Evolutionary conservation across 352 stramenopile species (phyloP), one percentile per base, ranked within the genome.

Genomic region (Globisporangium yorkense): DNA sequence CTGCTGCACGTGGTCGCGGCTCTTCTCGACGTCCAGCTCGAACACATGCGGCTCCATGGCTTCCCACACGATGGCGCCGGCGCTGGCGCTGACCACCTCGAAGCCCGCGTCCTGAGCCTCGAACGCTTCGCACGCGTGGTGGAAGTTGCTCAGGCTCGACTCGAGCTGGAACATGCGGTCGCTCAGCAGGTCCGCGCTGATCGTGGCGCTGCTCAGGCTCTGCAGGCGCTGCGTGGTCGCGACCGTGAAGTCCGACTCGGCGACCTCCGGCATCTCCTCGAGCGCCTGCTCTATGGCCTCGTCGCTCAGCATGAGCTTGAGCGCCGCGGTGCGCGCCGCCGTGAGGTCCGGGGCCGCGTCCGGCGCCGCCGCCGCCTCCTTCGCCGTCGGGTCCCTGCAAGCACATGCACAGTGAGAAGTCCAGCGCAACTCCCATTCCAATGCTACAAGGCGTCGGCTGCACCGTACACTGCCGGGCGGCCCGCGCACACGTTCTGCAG

Each of bases 81-180:
- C 67, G 47, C 64, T 77, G n/a, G 46, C 54, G 18, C 29, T 35
- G 1, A 67, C 59, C 13, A 62, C 49, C 35, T 68, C 45, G 49
- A 58, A 54, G n/a, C 66, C 58, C 10, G 70, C 6, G 0, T 61
- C 56, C 0, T 62, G 54, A 0, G 66, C 57, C 7, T 77, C 59
- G 39, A 75, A 72, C 5, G 82, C 75, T 5, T 84, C 77, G 40
- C 62, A 68, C 4, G 80, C 84, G 31, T 89, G 75, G 48, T 85
- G 72, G 61, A 94, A 94, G 12, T 74, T 75, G 48, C 68, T 86
- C 29, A 92, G 69, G 56, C 75, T 89, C 54, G 80, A 91, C 63
- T 92, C 72, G 53, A 94, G 71, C 69, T 94, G 84, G 64, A 94
- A 94, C 82, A 94, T 92, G 54, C 84, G 80, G 61, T 94, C 84